Conservation (phyloP, 2,329 filamentous ascomycete genomes). For the Scortechinia acanthostroma region DNA sequence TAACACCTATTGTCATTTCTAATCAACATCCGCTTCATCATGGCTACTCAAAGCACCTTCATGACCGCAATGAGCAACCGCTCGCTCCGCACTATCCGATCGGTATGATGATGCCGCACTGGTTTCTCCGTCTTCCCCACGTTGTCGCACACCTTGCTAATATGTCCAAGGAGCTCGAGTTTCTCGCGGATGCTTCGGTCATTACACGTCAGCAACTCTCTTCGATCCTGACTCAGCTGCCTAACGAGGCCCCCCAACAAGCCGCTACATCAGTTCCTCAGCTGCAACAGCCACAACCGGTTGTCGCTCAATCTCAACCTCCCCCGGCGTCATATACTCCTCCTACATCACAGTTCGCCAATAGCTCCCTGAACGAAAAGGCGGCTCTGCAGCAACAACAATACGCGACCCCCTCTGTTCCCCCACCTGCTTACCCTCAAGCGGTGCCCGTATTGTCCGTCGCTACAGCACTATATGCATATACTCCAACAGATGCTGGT, state of each 20-base stretch:
- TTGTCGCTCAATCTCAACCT: too few species aligned
- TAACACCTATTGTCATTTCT: too few species aligned
- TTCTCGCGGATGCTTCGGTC: background rate
- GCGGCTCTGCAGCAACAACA: background rate
- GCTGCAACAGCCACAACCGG: background rate
- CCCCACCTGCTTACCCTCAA: background rate
- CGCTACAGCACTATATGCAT: background rate
- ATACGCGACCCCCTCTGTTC: background rate
- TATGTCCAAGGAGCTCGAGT: background rate
- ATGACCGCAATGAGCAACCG: background rate
- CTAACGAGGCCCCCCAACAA: background rate
- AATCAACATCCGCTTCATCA: too few species aligned
- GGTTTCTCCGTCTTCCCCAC: background rate
- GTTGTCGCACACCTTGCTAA: background rate
- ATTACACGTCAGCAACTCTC: background rate
- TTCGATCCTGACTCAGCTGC: background rate
- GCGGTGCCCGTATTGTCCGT: background rate
- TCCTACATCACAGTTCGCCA: background rate
- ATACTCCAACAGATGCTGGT: background rate
- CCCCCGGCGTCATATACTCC: background rate
- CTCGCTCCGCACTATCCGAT: background rate
- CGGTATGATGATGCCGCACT: background rate
- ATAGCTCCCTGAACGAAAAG: slow-evolving; percentile 1
- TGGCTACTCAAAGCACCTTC: too few species aligned
- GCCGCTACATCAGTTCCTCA: background rate